A percentile compares a stretch with the other conserved stretches of the same genome.
phyloP scores from a whole-genome alignment of 1,284 basidiomycete species.

The Irpex sp. region DNA sequence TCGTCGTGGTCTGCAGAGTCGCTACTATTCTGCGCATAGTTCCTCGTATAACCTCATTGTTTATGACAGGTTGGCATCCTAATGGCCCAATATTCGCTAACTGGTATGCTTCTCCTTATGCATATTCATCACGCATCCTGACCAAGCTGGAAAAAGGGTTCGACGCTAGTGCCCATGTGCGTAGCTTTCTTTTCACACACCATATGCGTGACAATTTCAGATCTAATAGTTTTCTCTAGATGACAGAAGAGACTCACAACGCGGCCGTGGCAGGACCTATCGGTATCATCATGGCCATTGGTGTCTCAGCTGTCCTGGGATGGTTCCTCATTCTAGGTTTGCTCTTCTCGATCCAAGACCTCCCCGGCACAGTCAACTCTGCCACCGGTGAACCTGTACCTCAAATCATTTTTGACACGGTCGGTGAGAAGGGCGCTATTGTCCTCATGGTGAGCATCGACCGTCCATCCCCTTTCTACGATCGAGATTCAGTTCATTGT shows the following conservation, averaged over 20 bases:
- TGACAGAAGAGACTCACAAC: slow-evolving; percentile 78
- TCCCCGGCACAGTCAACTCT: slow-evolving; percentile 48
- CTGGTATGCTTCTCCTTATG: slow-evolving; percentile 36
- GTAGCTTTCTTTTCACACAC: slow-evolving; percentile 14
- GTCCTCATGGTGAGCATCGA: slow-evolving; percentile 53
- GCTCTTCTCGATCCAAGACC: slow-evolving; percentile 74
- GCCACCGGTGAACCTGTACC: slow-evolving; percentile 66
- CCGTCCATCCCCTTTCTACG: background rate
- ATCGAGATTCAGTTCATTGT: background rate
- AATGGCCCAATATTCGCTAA: slow-evolving; percentile 70
- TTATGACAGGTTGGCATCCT: slow-evolving; percentile 51
- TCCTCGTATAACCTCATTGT: background rate
- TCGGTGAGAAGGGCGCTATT: slow-evolving; percentile 67
- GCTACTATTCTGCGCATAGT: background rate
- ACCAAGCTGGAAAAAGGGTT: slow-evolving; percentile 41
- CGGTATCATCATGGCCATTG: slow-evolving; percentile 67
- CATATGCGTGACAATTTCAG: no score
- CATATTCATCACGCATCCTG: background rate
- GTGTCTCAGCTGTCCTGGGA: slow-evolving; percentile 68
- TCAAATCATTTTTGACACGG: slow-evolving; percentile 73
- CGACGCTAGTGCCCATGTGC: slow-evolving; percentile 66
- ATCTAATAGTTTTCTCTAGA: slow-evolving; percentile 32
- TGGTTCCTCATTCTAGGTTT: slow-evolving; percentile 71
- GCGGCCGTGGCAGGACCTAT: slow-evolving; percentile 65
- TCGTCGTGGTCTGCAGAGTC: slow-evolving; percentile 37